Evolutionary conservation across 2,329 filamentous ascomycete species (phyloP).

Genomic region (Fusarium chuoi): DNA sequence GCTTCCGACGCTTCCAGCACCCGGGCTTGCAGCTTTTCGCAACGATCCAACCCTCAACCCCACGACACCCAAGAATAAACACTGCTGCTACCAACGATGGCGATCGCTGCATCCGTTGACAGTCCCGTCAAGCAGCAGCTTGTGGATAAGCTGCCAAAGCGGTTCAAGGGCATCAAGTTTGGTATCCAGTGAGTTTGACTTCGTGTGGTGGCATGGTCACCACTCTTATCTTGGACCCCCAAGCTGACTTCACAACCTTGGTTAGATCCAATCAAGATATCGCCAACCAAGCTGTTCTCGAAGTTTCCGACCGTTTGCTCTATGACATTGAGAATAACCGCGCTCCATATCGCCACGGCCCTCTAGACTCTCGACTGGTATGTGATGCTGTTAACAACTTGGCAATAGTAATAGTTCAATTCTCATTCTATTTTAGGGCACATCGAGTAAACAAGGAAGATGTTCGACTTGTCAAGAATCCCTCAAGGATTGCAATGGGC

Average conservation of each 20-base stretch:
- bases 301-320: constrained; percentile 92
- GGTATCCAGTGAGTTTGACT: constrained; percentile 78
- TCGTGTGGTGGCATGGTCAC: neutral
- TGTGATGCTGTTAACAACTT: constrained; percentile 21
- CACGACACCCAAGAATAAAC: neutral
- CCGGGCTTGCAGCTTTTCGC: neutral
- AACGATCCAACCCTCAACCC: neutral
- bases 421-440: constrained; percentile 63
- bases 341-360: constrained; percentile 81
- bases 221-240: neutral
- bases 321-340: constrained; percentile 89
- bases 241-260: neutral
- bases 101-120: constrained; percentile 36
- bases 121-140: constrained; percentile 82
- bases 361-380: constrained; percentile 84
- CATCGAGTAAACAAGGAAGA: constrained; percentile 81
- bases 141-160: constrained; percentile 86
- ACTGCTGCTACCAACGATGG: constrained; percentile 8
- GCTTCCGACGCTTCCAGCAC: neutral
- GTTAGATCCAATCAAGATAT: constrained; percentile 89
- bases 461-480: constrained; percentile 87
- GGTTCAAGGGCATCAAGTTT: constrained; percentile 93
- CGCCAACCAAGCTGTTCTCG: constrained; percentile 92
- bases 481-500: constrained; percentile 87
- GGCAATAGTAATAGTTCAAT: neutral